phyloP scores from a whole-genome alignment of 2,329 filamentous ascomycete species.

The Beauveria sp. region DNA sequence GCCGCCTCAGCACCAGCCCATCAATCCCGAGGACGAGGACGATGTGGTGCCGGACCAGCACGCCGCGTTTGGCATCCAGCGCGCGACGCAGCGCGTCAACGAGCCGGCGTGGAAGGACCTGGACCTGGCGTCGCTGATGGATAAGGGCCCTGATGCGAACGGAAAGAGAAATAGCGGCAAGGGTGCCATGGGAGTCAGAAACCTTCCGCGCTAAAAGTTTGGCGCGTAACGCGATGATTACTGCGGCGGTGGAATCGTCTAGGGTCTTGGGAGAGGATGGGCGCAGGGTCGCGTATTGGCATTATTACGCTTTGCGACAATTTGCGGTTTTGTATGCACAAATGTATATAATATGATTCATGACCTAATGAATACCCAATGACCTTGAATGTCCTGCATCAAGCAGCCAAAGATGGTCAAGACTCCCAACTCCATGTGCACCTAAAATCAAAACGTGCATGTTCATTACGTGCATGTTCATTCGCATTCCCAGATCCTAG shows the following conservation, averaged over 20 bases:
- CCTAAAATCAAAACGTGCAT: background rate
- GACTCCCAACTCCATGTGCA: slow-evolving; percentile 3
- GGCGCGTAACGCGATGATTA: background rate
- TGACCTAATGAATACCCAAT: slow-evolving; percentile 3
- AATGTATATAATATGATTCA: background rate
- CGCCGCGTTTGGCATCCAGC: slow-evolving; percentile 77
- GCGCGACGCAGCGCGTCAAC: slow-evolving; percentile 63
- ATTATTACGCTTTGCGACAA: background rate
- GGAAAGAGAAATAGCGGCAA: slow-evolving; percentile 14
- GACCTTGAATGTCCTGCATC: background rate
- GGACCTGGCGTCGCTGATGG: slow-evolving; percentile 64
- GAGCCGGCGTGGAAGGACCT: slow-evolving; percentile 76
- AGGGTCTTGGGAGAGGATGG: background rate
- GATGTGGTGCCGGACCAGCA: slow-evolving; percentile 85
- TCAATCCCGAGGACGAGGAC: slow-evolving; percentile 83
- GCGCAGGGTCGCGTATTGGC: background rate
- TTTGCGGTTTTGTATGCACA: background rate
- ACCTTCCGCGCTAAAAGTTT: slow-evolving; percentile 17
- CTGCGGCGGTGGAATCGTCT: background rate
- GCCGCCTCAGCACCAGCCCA: slow-evolving; percentile 68
- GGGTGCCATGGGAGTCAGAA: slow-evolving; percentile 13
- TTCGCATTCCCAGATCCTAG: background rate
- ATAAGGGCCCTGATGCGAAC: slow-evolving; percentile 41
- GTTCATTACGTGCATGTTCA: background rate
- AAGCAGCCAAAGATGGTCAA: background rate